These are phyloP conservation scores for Aspergillus fijiensis DNA, from an alignment of 2,329 filamentous ascomycete species.

Conservation along the genomic window DNA sequence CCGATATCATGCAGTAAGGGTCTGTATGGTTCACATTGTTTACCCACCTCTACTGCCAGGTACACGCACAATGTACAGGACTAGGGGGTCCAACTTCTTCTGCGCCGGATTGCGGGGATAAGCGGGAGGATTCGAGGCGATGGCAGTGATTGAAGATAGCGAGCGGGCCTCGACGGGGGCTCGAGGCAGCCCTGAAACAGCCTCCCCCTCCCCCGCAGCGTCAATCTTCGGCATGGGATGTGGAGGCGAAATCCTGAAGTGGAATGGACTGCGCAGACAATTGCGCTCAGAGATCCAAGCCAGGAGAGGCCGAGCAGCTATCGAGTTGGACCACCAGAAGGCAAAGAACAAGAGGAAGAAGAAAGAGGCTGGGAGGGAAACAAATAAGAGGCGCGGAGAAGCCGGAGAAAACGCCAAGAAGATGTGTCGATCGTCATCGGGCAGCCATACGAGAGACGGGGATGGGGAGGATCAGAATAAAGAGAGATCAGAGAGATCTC, in stretches of 20 bases:
- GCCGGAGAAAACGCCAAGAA: conserved; percentile 14
- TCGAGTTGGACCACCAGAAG: neutral
- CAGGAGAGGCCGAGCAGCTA: neutral
- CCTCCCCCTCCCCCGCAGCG: conserved; percentile 28
- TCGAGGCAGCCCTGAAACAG: conserved; percentile 26
- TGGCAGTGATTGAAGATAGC: conserved; percentile 71
- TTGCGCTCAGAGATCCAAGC: neutral
- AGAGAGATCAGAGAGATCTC: too few species aligned
- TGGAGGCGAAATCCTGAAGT: neutral
- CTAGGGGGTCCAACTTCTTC: conserved; percentile 66
- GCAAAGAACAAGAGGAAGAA: neutral
- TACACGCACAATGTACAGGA: conserved; percentile 89
- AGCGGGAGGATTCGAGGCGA: conserved; percentile 82
- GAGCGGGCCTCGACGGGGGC: conserved; percentile 74
- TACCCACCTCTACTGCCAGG: conserved; percentile 78
- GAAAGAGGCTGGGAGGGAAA: conserved; percentile 17
- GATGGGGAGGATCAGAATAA: neutral
- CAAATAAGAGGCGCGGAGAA: conserved; percentile 16
- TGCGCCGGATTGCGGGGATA: conserved; percentile 78
- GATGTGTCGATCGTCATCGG: conserved; percentile 9
- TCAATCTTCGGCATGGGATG: conserved; percentile 24
- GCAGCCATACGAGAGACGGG: conserved; percentile 9
- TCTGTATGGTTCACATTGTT: neutral
- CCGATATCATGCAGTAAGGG: neutral
- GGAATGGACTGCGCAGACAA: neutral